These are phyloP conservation scores for Pseudozyma sp. DNA, from an alignment of 1,284 basidiomycete genomes.

Conservation along the genomic window DNA sequence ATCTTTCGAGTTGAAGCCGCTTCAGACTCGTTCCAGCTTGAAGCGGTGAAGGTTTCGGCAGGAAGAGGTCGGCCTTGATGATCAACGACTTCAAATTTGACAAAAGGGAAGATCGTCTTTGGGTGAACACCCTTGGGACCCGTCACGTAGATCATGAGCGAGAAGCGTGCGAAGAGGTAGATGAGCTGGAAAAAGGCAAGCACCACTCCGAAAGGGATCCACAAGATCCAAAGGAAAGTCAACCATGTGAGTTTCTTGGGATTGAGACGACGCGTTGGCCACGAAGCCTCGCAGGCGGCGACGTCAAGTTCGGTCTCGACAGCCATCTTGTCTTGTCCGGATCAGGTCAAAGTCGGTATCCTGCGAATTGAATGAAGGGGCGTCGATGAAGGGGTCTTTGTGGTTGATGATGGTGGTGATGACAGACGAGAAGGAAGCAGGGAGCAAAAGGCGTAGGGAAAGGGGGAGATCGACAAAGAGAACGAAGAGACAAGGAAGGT, in stretches of 20 bases:
- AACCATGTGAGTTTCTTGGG: constrained; percentile 30
- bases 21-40: constrained; percentile 6
- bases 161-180: constrained; percentile 12
- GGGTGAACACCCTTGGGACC: constrained; percentile 27
- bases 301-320: constrained; percentile 32
- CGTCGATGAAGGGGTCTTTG: neutral
- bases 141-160: constrained; percentile 5
- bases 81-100: constrained; percentile 25
- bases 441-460: neutral
- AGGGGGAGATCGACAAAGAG: neutral
- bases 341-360: neutral
- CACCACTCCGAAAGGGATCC: constrained; percentile 21
- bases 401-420: neutral
- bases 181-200: constrained; percentile 19
- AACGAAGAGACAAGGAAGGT: neutral
- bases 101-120: constrained; percentile 16
- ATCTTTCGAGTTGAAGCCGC: constrained; percentile 15
- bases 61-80: constrained; percentile 18
- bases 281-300: constrained; percentile 36
- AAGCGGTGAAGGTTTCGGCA: constrained; percentile 14
- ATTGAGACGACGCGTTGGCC: constrained; percentile 33
- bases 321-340: constrained; percentile 20
- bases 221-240: constrained; percentile 29
- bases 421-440: neutral
- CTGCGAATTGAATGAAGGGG: neutral